Conservation (phyloP, 495 filamentous ascomycete species). For the Penicillium argentinense region DNA sequence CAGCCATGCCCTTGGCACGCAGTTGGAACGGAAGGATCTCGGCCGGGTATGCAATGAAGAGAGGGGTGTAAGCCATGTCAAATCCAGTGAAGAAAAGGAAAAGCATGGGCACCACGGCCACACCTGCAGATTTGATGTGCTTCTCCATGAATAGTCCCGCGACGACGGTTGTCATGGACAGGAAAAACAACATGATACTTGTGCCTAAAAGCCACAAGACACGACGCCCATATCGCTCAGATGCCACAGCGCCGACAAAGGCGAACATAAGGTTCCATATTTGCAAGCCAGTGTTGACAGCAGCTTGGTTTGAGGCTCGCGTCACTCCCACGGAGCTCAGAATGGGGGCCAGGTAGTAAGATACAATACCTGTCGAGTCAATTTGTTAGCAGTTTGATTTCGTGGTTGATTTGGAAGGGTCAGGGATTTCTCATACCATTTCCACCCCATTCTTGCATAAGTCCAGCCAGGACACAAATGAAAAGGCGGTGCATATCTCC, state of each 20-base stretch:
- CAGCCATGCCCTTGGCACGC: conserved; percentile 69
- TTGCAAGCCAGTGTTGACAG: conserved; percentile 24
- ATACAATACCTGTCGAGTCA: conserved; percentile 46
- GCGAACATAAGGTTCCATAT: conserved; percentile 27
- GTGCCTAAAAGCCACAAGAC: conserved; percentile 57
- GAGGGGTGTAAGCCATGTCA: conserved; percentile 58
- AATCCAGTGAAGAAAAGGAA: conserved; percentile 59
- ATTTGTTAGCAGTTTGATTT: no score
- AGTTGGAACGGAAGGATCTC: conserved; percentile 69
- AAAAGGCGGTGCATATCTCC: conserved; percentile 64
- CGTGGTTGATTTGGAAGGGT: no score
- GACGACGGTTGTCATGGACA: conserved; percentile 54
- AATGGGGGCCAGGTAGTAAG: conserved; percentile 57
- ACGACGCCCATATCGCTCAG: conserved; percentile 59
- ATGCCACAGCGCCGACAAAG: conserved; percentile 50
- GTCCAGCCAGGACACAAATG: conserved; percentile 58
- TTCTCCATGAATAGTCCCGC: conserved; percentile 52
- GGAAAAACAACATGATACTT: conserved; percentile 53
- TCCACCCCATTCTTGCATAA: conserved; percentile 63
- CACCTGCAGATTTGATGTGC: conserved; percentile 44
- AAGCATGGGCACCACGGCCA: conserved; percentile 58
- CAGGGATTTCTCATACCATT: conserved; percentile 58
- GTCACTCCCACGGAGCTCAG: conserved; percentile 56
- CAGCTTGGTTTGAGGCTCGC: conserved; percentile 44
- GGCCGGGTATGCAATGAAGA: conserved; percentile 62